Evolutionary conservation across 257 asterid genomes (phyloP).

Genomic region (Solanum pimpinellifolium): DNA sequence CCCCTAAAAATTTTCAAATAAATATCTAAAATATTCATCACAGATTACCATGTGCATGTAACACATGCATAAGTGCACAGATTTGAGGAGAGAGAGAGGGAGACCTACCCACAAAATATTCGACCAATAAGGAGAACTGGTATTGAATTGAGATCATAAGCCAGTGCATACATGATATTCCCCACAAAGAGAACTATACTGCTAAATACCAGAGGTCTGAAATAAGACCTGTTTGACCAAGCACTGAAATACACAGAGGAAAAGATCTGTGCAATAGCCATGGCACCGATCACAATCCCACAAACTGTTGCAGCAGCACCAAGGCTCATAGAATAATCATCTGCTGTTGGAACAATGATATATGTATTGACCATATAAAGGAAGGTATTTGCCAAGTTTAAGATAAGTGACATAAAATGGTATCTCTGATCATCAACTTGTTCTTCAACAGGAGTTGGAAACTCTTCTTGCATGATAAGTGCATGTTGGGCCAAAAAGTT

Average conservation of each 20-base stretch:
- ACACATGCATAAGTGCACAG: neutral
- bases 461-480: constrained; percentile 90
- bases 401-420: constrained; percentile 82
- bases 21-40: neutral
- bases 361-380: constrained; percentile 97
- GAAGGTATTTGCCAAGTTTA: constrained; percentile 91
- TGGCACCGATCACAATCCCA: constrained; percentile 89
- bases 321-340: constrained; percentile 94
- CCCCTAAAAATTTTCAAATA: neutral
- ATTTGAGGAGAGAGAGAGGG: neutral
- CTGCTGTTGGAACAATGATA: constrained; percentile 96
- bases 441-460: constrained; percentile 59
- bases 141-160: constrained; percentile 71
- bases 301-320: constrained; percentile 99
- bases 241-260: constrained; percentile 99
- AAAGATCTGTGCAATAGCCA: constrained; percentile 97
- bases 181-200: constrained; percentile 70
- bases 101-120: constrained; percentile 73
- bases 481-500: constrained; percentile 94
- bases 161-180: constrained; percentile 77
- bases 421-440: constrained; percentile 62
- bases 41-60: neutral
- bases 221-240: constrained; percentile 95
- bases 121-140: constrained; percentile 73
- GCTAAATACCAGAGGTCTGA: constrained; percentile 85